These are phyloP conservation scores for Trichosanthes truncata DNA, from an alignment of 306 rosid species.

Conservation along the genomic window DNA sequence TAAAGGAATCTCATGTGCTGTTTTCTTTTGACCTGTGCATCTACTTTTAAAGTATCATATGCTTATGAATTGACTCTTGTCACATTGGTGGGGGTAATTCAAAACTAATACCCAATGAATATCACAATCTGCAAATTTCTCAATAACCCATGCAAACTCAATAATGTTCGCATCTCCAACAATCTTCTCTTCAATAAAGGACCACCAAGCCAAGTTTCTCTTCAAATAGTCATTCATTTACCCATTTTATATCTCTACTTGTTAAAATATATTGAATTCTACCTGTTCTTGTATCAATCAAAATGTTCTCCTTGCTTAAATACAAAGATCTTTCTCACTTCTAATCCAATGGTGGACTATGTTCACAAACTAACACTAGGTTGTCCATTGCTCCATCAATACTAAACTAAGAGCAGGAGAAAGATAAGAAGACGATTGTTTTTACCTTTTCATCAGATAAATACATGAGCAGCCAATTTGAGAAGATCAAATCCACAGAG, in stretches of 20 bases:
- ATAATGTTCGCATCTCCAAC: background rate
- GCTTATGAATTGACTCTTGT: background rate
- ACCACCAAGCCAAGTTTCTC: background rate
- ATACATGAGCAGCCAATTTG: slow-evolving; percentile 93
- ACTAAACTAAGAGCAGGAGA: background rate
- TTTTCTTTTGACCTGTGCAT: background rate
- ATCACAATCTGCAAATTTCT: background rate
- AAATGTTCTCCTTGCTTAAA: background rate
- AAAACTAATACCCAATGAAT: background rate
- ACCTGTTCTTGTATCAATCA: background rate
- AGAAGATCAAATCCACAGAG: slow-evolving; percentile 68
- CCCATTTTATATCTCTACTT: background rate
- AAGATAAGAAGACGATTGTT: background rate
- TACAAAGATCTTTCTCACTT: background rate
- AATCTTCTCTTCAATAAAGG: background rate
- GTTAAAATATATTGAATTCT: background rate
- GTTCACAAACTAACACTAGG: background rate
- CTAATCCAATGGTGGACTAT: too few relatives aligned
- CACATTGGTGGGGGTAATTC: background rate
- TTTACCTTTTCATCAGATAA: slow-evolving; percentile 74
- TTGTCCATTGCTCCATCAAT: background rate
- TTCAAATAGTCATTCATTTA: background rate
- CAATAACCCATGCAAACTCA: background rate
- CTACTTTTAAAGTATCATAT: background rate
- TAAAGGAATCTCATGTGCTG: background rate